Evolutionary conservation across 2,329 filamentous ascomycete genomes (phyloP).

Genomic region (Pseudogymnoascus sp.): DNA sequence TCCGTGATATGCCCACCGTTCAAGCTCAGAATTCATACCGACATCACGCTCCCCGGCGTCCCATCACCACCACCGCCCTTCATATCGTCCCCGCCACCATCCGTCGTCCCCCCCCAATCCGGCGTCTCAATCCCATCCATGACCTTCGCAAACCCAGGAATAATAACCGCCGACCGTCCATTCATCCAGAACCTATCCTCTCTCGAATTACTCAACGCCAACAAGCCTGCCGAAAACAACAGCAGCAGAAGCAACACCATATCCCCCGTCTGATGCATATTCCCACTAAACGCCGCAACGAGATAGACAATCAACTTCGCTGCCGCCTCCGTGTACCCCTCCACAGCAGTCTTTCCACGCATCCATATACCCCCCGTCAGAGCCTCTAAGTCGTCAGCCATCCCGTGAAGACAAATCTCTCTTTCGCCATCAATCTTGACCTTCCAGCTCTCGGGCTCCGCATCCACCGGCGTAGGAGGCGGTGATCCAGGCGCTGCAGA

Average conservation of each 20-base stretch:
- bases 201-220: slow-evolving; percentile 47
- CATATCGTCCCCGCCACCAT: not conserved
- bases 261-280: slow-evolving; percentile 45
- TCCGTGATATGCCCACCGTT: not conserved
- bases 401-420: slow-evolving; percentile 45
- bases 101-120: not conserved
- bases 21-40: not conserved
- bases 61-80: not conserved
- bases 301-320: slow-evolving; percentile 52
- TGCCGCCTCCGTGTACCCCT: slow-evolving; percentile 44
- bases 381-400: slow-evolving; percentile 48
- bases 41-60: not conserved
- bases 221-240: slow-evolving; percentile 43
- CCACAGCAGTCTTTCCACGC: slow-evolving; percentile 39
- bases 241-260: slow-evolving; percentile 44
- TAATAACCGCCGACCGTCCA: slow-evolving; percentile 35
- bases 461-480: not conserved
- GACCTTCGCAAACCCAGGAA: not conserved
- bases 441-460: not conserved
- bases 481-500: not conserved
- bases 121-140: not conserved
- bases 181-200: slow-evolving; percentile 43
- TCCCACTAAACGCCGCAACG: slow-evolving; percentile 46
- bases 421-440: slow-evolving; percentile 45
- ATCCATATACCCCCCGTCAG: slow-evolving; percentile 52